phyloP scores from a whole-genome alignment of 192 early-diverging fungal genomes.

The Dissophora globulifera region DNA sequence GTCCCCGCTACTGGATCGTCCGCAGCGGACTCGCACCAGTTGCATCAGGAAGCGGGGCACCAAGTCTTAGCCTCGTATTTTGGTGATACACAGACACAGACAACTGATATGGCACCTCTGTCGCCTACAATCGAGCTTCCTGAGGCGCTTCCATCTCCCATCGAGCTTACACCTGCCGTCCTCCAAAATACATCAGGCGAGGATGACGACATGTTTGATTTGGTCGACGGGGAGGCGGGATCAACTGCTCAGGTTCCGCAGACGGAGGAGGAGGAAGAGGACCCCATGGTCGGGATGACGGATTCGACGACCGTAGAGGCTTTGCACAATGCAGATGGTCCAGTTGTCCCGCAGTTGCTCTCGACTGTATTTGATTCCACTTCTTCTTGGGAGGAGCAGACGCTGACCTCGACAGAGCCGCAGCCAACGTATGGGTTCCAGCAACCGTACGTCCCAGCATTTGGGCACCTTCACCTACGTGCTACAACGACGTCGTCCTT shows the following conservation, averaged over 20 bases:
- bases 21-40: neutral
- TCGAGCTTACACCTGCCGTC: neutral
- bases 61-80: too few species aligned
- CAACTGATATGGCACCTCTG: too few species aligned
- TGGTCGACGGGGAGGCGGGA: too few species aligned
- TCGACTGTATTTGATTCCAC: neutral
- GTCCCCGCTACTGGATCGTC: neutral
- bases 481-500: conserved; percentile 9
- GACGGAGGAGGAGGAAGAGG: too few species aligned
- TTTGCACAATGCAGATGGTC: neutral
- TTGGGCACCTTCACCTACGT: conserved; percentile 10
- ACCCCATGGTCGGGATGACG: too few species aligned
- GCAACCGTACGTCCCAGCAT: conserved; percentile 11
- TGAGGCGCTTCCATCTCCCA: neutral
- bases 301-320: too few species aligned
- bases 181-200: too few species aligned
- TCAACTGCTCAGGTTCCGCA: too few species aligned
- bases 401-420: neutral
- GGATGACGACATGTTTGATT: too few species aligned
- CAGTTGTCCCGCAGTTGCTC: neutral
- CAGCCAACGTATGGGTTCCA: conserved; percentile 6
- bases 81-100: too few species aligned
- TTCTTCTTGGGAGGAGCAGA: neutral
- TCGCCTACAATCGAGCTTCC: too few species aligned
- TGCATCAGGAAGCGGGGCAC: too few species aligned